Evolutionary conservation across 495 filamentous ascomycete species (phyloP), one percentile per base, ranked within the genome.

Genomic region (Podospora comata): DNA sequence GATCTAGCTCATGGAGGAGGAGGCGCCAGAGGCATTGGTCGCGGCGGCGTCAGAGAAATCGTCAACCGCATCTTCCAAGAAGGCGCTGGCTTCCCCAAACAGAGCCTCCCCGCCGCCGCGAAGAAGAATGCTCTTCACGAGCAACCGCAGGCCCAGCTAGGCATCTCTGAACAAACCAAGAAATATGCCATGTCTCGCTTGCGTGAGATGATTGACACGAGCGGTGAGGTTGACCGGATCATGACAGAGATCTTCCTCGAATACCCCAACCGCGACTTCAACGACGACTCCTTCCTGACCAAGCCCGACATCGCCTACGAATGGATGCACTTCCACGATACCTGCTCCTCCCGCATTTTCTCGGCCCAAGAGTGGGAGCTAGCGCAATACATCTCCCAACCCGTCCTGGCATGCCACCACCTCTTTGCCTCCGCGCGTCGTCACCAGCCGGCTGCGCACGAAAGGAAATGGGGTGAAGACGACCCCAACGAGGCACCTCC

Each of bases 291-390:
- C 0, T 89, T 91, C 75, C 86, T 99, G 34, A 89, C 90, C 11
- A 99, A 99, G 73, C 95, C 95, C 0, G 88, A 89, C 71, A 76
- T 84, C 1, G 94, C 93, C 0, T 95, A 94, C 74, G 93, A 97
- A 69, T 98, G 95, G 95, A 86, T 99, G 65, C 85, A 94, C 78
- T 98, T 99, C 77, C 91, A 97, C 75, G 95, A 97, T 71, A 80
- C 83, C 1, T 86, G 96, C 67, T 94, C 91, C 6, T 86, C 88
- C 1, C 87, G 88, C 65, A 81, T 97, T 2, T 91, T 88, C 73
- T 78, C 85, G 9, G 85, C 82, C 60, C 93, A 97, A 76, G 93
- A 95, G 57, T 97, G 93, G 89, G 94, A 98, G 75, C 80, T 97
- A 32, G 83, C 82, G 18, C 87, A 91, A 0, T 99, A 99, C 77